Conservation (phyloP, 176 grass and related monocot genomes). For the Calamus simplicifolius region DNA sequence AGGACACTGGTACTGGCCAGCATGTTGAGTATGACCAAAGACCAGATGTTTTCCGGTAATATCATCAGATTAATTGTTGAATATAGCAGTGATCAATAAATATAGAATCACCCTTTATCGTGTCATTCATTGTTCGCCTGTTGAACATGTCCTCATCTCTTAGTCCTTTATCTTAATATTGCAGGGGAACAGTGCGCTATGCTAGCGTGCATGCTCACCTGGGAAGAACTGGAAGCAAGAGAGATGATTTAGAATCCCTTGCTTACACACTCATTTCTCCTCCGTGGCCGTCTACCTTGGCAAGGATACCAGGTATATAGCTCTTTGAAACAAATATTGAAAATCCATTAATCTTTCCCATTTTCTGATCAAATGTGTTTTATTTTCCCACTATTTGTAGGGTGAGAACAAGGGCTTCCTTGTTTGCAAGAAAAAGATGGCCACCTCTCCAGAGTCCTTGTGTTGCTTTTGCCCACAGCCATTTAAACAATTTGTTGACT, state of each 20-base stretch:
- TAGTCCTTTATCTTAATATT: neutral
- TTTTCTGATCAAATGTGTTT: neutral
- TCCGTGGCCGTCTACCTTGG: constrained; percentile 5
- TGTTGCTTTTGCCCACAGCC: neutral
- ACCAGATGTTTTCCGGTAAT: constrained; percentile 1
- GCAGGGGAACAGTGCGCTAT: constrained; percentile 3
- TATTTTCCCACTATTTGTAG: neutral
- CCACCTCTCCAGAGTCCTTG: neutral
- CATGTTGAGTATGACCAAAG: constrained; percentile 8
- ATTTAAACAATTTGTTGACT: constrained; percentile 6
- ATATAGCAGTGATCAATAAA: too few relatives aligned
- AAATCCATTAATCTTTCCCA: neutral
- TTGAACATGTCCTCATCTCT: neutral
- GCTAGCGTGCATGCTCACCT: constrained; percentile 7
- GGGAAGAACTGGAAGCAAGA: constrained; percentile 2
- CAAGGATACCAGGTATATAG: constrained; percentile 8
- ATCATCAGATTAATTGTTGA: neutral
- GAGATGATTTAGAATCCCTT: constrained; percentile 10
- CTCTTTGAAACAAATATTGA: neutral
- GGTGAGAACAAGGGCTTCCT: constrained; percentile 9
- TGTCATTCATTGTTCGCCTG: neutral
- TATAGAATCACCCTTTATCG: neutral
- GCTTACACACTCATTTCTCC: neutral
- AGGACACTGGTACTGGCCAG: neutral
- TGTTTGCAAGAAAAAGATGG: constrained; percentile 7